Evolutionary conservation across 441 rosid species (phyloP).

Genomic region (Breynia disticha): DNA sequence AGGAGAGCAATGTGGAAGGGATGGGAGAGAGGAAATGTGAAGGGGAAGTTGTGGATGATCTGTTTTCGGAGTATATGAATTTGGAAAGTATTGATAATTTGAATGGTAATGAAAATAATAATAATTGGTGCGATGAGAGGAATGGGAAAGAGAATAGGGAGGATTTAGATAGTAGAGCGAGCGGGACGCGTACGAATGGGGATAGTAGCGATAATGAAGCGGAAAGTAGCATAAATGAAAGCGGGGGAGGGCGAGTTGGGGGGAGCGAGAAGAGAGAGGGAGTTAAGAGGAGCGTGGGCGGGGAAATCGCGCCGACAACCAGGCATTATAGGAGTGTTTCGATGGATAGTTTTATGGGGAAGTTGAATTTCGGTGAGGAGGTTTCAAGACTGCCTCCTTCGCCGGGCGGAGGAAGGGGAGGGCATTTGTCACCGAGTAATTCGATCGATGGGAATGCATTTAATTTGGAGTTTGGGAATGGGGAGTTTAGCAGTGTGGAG

Average conservation of each 20-base stretch:
- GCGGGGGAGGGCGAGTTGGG: constrained; percentile 39
- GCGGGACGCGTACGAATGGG: constrained; percentile 71
- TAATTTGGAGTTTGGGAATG: constrained; percentile 73
- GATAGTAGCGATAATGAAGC: constrained; percentile 92
- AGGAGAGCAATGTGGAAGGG: constrained; percentile 46
- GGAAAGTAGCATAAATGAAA: constrained; percentile 58
- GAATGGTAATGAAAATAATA: constrained; percentile 78
- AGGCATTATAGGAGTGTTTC: constrained; percentile 90
- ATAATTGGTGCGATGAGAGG: too few relatives aligned
- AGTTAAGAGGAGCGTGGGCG: constrained; percentile 63
- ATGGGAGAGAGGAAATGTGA: constrained; percentile 64
- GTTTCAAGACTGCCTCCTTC: constrained; percentile 71
- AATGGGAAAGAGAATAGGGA: constrained; percentile 60
- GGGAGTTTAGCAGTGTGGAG: constrained; percentile 78
- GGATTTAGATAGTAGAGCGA: constrained; percentile 82
- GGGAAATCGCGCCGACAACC: constrained; percentile 57
- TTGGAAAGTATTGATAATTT: constrained; percentile 69
- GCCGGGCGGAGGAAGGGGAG: constrained; percentile 42
- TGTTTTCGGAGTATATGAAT: constrained; percentile 87
- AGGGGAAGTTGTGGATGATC: constrained; percentile 76
- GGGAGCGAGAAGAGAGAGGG: constrained; percentile 57
- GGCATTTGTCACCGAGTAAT: constrained; percentile 57
- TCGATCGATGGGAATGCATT: constrained; percentile 60
- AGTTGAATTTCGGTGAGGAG: constrained; percentile 63
- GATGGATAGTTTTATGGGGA: constrained; percentile 85